Percentiles rank a stretch among this genome's conserved stretches.
Conservation (phyloP, 805 yeast species). For the Metschnikowia kofuensis region DNA sequence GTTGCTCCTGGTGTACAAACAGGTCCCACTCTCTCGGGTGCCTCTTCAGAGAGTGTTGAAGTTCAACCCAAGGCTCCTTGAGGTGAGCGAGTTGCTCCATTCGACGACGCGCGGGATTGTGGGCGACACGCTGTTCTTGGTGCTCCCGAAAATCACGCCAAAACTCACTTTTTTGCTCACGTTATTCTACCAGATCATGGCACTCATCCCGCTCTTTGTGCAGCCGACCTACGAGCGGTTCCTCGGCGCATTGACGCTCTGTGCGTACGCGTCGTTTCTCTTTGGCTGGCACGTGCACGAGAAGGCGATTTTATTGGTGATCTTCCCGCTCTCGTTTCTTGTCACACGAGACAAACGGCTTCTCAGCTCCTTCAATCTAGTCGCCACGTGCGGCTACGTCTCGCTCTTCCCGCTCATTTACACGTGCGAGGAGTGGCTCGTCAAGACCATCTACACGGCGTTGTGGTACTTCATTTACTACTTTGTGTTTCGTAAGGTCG, state of each 20-base stretch:
- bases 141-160: constrained; percentile 81
- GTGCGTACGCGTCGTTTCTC: constrained; percentile 86
- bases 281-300: constrained; percentile 99
- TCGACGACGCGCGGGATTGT: constrained; percentile 79
- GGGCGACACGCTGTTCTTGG: constrained; percentile 80
- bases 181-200: constrained; percentile 77
- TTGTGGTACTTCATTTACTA: constrained; percentile 83
- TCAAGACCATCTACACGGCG: constrained; percentile 73
- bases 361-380: constrained; percentile 64
- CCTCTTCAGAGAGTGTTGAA: constrained; percentile 37
- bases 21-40: constrained; percentile 30
- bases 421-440: constrained; percentile 74
- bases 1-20: constrained; percentile 46
- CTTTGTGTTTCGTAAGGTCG: constrained; percentile 68
- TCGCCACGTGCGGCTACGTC: constrained; percentile 78
- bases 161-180: constrained; percentile 74
- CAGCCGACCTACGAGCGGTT: constrained; percentile 78
- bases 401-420: constrained; percentile 84
- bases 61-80: constrained; percentile 42
- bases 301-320: constrained; percentile 87
- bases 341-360: constrained; percentile 69
- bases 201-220: constrained; percentile 64
- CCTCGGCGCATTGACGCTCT: constrained; percentile 77
- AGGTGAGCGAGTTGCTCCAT: constrained; percentile 27
- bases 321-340: constrained; percentile 82